These are phyloP conservation scores for Incumbomyces lentus DNA, from an alignment of 2,329 filamentous ascomycete species.

Conservation along the genomic window DNA sequence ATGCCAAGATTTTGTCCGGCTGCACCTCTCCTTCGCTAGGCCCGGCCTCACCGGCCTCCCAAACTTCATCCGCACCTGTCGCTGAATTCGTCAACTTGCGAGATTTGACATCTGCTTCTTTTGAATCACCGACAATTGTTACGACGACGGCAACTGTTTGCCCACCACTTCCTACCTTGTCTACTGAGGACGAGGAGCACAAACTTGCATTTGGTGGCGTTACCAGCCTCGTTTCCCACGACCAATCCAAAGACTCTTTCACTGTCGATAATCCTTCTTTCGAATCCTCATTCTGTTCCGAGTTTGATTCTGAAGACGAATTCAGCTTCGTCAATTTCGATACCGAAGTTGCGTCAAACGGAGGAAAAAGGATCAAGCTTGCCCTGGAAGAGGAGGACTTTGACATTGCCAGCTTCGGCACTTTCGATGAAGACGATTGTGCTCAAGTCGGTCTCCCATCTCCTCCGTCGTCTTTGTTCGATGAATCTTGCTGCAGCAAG, in stretches of 20 bases:
- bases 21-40: conserved; percentile 18
- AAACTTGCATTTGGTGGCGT: conserved; percentile 41
- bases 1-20: conserved; percentile 21
- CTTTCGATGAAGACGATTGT: conserved; percentile 58
- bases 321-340: conserved; percentile 67
- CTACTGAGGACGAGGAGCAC: conserved; percentile 55
- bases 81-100: conserved; percentile 86
- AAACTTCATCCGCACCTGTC: conserved; percentile 46
- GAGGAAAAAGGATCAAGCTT: conserved; percentile 62
- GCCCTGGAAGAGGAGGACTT: conserved; percentile 60
- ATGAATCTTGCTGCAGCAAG: conserved; percentile 42
- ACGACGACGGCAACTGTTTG: conserved; percentile 40
- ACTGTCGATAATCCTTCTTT: conserved; percentile 49
- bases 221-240: conserved; percentile 33
- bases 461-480: conserved; percentile 49
- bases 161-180: conserved; percentile 51
- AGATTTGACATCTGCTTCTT: conserved; percentile 63
- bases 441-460: conserved; percentile 53
- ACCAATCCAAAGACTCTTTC: conserved; percentile 23
- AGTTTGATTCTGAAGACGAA: conserved; percentile 84
- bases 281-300: conserved; percentile 62
- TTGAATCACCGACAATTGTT: conserved; percentile 33
- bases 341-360: conserved; percentile 48
- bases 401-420: conserved; percentile 66
- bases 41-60: conserved; percentile 19